These are phyloP conservation scores for Polytolypa hystricis DNA, from an alignment of 2,329 filamentous ascomycete genomes.

Conservation along the genomic window DNA sequence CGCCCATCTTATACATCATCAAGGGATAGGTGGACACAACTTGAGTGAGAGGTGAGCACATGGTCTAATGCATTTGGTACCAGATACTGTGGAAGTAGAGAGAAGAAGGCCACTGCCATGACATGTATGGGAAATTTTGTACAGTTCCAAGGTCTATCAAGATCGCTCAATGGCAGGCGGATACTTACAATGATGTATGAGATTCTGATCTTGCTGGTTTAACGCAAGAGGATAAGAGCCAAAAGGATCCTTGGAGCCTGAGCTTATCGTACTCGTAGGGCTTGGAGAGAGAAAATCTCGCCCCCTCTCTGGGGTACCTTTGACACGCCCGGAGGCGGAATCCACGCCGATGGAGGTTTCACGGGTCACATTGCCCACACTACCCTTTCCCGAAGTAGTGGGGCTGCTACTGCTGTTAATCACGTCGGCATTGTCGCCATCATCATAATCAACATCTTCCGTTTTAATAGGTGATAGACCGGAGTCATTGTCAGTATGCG, in stretches of 20 bases:
- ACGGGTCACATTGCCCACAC: constrained; percentile 1
- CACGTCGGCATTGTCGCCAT: constrained; percentile 3
- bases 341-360: no score
- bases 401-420: not conserved
- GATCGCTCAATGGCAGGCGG: not conserved
- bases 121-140: not conserved
- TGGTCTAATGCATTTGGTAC: no score
- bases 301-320: not conserved
- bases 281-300: constrained; percentile 6
- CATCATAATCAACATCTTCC: no score
- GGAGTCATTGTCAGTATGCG: no score
- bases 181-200: constrained; percentile 24
- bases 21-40: constrained; percentile 24
- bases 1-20: constrained; percentile 26
- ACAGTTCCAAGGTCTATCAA: no score
- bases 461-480: no score
- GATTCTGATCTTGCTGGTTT: constrained; percentile 17
- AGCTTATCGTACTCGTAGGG: constrained; percentile 12
- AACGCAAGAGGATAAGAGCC: constrained; percentile 19
- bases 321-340: no score
- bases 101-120: no score
- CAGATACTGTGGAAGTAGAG: no score
- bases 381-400: no score
- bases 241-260: constrained; percentile 18
- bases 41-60: constrained; percentile 16